Conservation (phyloP, 768 basidiomycete genomes). For the Auriscalpium orientale region DNA sequence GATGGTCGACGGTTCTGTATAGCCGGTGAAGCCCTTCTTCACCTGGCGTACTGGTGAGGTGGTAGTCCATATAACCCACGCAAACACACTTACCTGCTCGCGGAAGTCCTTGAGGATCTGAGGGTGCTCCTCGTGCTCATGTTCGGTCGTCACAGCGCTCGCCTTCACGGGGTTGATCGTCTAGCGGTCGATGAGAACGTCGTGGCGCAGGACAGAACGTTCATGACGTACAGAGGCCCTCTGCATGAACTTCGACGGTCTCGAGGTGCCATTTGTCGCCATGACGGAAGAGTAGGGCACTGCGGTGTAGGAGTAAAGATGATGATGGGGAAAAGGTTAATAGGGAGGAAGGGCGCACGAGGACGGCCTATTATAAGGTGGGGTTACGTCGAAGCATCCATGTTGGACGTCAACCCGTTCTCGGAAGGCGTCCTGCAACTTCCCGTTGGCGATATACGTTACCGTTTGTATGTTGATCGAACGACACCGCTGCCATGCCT, state of each 20-base stretch:
- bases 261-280: not conserved
- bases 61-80: not conserved
- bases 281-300: too few relatives aligned
- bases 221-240: not conserved
- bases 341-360: too few relatives aligned
- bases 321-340: too few relatives aligned
- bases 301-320: too few relatives aligned
- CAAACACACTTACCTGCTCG: not conserved
- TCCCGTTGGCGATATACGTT: too few relatives aligned
- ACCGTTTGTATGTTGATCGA: too few relatives aligned
- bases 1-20: not conserved
- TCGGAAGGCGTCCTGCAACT: too few relatives aligned
- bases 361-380: too few relatives aligned
- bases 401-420: too few relatives aligned
- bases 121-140: not conserved
- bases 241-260: not conserved
- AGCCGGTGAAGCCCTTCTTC: not conserved
- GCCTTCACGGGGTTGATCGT: not conserved
- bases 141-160: not conserved
- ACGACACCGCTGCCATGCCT: too few relatives aligned
- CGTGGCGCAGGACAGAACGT: not conserved
- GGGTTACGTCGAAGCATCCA: too few relatives aligned
- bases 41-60: not conserved
- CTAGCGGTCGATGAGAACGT: not conserved
- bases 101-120: constrained; percentile 1